Percentiles rank a stretch among this genome's conserved stretches.
Evolutionary conservation across 225 moss, liverwort and hornwort species (phyloP).

Genomic region (Anthoceros angustus): DNA sequence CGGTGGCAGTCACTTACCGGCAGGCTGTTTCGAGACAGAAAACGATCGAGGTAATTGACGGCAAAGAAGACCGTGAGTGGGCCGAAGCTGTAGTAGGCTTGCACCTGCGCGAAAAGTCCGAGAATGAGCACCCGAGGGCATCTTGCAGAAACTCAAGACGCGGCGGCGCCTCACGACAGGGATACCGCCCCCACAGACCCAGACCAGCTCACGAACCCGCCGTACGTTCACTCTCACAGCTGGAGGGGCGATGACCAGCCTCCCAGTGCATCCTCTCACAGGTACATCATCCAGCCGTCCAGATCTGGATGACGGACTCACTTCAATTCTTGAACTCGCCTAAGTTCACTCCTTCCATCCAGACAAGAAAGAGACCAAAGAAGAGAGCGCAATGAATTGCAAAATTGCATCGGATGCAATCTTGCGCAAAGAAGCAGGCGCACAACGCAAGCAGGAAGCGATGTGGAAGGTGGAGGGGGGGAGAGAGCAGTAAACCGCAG

Average conservation of each 20-base stretch:
- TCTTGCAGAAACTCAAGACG: neutral
- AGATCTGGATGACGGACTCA: neutral
- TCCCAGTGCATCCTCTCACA: too few species aligned
- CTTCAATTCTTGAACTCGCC: neutral
- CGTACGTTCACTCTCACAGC: too few species aligned
- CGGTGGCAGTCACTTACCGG: slow-evolving; percentile 28
- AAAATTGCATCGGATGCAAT: neutral
- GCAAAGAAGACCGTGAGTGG: slow-evolving; percentile 63
- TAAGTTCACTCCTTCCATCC: neutral
- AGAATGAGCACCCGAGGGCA: neutral
- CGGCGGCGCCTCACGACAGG: neutral
- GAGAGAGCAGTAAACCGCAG: neutral
- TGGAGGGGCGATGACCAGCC: too few species aligned
- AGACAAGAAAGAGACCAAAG: neutral
- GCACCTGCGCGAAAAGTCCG: slow-evolving; percentile 35
- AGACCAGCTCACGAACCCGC: too few species aligned
- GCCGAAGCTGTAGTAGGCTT: slow-evolving; percentile 61
- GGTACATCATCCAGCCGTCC: neutral
- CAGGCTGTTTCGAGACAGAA: slow-evolving; percentile 50
- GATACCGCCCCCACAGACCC: too few species aligned
- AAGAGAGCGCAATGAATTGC: neutral
- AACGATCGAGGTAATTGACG: slow-evolving; percentile 92
- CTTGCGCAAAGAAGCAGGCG: neutral
- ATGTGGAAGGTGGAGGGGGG: too few species aligned
- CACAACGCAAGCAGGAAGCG: too few species aligned